Evolutionary conservation across 805 yeast species (phyloP), one percentile per base, ranked within the genome.

Genomic region (Wickerhamomyces strasburgensis): DNA sequence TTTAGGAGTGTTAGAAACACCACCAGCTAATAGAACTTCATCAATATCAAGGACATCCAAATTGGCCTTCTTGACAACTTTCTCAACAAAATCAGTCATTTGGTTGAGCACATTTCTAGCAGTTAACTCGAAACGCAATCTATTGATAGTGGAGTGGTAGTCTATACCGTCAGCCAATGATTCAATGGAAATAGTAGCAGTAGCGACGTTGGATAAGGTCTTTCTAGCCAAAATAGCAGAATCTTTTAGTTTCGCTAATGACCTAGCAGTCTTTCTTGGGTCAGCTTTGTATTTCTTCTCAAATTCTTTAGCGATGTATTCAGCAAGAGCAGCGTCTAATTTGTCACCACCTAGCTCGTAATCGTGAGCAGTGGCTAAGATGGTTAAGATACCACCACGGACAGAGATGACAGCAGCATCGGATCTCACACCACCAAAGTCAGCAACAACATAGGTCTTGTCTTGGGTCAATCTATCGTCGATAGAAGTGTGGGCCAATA

Each of bases 371-470:
- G 96, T 86, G 42, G 95, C 82, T 51, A 93, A 71, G 32, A 87
- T 70, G 38, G 98, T 90, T 66, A 85, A 73, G 49, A 93, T 76
- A 55, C 98, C 98, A 47, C 96, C 96, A 70, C 97, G 80, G 37
- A 82, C 84, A 28, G 97, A 80, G 53, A 93, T 69, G 35, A 93
- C 89, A 42, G 98, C 96, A 44, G 89, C 96, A 59, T 93, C 98
- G 29, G 95, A 81, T 66, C 98, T 77, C 51, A 88, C 73, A 58
- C 96, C 97, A 61, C 98, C 98, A 55, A 93, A 85, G 64, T 93
- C 98, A 38, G 95, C 94, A 50, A 93, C 96, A 34, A 87, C 94
- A 56, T 80, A 80, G 42, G 85, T 64, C 69, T 82, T 82, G 65
- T 87, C 95, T 48, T 76, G 65, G 38, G 46, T 41, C 24, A 57